Base-by-base conservation (phyloP, 1,139 yeast genomes). In the Pichia sp. region DNA sequence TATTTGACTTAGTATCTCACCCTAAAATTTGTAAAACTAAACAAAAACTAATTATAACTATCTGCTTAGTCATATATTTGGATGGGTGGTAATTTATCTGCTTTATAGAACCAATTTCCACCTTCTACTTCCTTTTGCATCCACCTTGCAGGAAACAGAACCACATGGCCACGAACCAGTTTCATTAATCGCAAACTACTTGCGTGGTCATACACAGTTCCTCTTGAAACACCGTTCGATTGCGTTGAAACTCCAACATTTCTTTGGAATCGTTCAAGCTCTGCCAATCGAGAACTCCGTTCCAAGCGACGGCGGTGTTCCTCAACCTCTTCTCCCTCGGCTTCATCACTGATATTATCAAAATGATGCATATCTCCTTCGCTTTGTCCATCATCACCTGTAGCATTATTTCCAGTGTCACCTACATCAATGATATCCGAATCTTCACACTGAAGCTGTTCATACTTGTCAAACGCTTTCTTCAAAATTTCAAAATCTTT, bases 81-180 rank as follows among this genome's bases (percentile, higher is more conserved):
- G 48, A 92, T 79, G 2, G 99, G 99, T 8, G 97, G 97, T 40
- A 92, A 70, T 59, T 95, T 79, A 61, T 92, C 99, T 44, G 95
- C 82, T 55, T 83, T 86, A 68, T 87, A 90, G 63, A 88, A 88
- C 97, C 97, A 92, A 59, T 94, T 92, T 28, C 86, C 92, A 5
- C 85, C 78, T 46, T 88, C 95, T 42, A 88, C 76, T 62, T 92
- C 98, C 49, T 81, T 76, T 57, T 77, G 70, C 43, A 94, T 72
- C 98, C 98, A 94, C 49, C 87, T 90, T 0, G 86, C 73, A 0
- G 98, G 97, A 70, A 90, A 92, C 29, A 82, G 60, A 4, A 94
- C 97, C 56, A 94, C 67, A 59, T 92, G 85, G 3, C 99, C 99
- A 48, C 82, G 84, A n/a, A 92, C 71, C 48, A 86, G 82, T 43